Base-by-base conservation (phyloP, 441 rosid species). In the Syzygium syzygioides region DNA sequence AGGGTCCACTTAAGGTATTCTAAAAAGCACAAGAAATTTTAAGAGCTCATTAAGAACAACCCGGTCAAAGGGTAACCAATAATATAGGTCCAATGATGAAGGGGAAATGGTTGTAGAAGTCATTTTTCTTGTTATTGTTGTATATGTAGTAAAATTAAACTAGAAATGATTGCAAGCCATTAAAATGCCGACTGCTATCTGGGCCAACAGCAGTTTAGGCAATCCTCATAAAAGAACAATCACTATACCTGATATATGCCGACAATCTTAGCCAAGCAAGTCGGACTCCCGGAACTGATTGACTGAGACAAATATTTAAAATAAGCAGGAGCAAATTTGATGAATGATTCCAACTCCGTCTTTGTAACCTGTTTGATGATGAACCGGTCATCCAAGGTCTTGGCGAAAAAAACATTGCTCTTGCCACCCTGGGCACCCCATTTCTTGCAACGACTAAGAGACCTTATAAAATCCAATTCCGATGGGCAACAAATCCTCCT, bases 341-440 rank as follows among this genome's bases (percentile, higher is more conserved):
- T 76, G 88, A 89, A 89, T 1, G 90, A 89, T 80, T 89, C 90
- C 59, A 89, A 85, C 86, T 89, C 90, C 19, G 90, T 89, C 88
- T 89, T 89, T 32, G 88, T 89, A 37, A 86, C 90, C 59, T 86
- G 90, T 87, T 89, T 89, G 86, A 89, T 86, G 53, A 89, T 89
- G 76, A 89, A 89, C 37, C 90, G 90, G 45, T 89, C 90, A 52
- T 89, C 90, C 62, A 89, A 83, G 48, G 90, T 89, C 68, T 89
- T 89, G 48, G 90, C 90, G 14, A 89, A 89, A 37, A 89, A 89
- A 48, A 89, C 90, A 52, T 89, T 89, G 86, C 90, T 89, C 90
- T 89, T 89, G 79, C 90, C 88, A 32, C 90, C 88, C 45, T 89
- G 90, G 41, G 90, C 88, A 14, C 90, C 88, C 90, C 90, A 89